Evolutionary conservation across 2,329 filamentous ascomycete genomes (phyloP).

Genomic region (Colletotrichum godetiae): DNA sequence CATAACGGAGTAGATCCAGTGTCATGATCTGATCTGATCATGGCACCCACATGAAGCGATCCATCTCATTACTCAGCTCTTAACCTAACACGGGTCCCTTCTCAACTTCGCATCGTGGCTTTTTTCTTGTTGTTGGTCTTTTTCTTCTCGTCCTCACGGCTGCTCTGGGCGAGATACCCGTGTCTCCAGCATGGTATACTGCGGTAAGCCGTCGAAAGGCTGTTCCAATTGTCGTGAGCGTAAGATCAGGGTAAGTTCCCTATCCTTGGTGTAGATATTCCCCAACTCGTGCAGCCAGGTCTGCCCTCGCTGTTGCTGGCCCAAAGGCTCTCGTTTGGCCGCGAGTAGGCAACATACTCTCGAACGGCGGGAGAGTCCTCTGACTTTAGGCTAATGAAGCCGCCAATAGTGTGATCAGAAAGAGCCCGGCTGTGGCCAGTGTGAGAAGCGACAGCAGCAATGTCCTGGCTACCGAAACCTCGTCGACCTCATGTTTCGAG

Average conservation of each 20-base stretch:
- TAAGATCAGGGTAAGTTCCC: conserved; percentile 63
- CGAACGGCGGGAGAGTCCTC: background rate
- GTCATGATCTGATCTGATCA: conserved; percentile 8
- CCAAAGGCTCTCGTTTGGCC: background rate
- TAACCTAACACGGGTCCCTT: background rate
- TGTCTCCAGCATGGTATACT: conserved; percentile 62
- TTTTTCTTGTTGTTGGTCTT: background rate
- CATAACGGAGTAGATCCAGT: conserved; percentile 10
- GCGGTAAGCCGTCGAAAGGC: conserved; percentile 67
- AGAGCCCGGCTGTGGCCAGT: conserved; percentile 64
- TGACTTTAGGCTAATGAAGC: conserved; percentile 9
- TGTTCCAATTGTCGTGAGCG: conserved; percentile 66
- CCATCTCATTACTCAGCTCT: background rate
- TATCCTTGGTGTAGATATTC: background rate
- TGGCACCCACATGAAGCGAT: conserved; percentile 3
- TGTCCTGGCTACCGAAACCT: conserved; percentile 68
- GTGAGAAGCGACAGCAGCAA: conserved; percentile 60
- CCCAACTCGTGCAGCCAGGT: background rate
- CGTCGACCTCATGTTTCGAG: conserved; percentile 68
- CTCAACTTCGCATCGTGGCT: background rate
- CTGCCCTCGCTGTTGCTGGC: background rate
- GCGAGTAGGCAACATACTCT: no score
- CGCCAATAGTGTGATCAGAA: conserved; percentile 62
- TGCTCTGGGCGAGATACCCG: background rate
- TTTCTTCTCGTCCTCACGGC: background rate